Evolutionary conservation across 1,139 yeast genomes (phyloP), one percentile per base, ranked within the genome.

Genomic region (Saccharomyces hybrid): DNA sequence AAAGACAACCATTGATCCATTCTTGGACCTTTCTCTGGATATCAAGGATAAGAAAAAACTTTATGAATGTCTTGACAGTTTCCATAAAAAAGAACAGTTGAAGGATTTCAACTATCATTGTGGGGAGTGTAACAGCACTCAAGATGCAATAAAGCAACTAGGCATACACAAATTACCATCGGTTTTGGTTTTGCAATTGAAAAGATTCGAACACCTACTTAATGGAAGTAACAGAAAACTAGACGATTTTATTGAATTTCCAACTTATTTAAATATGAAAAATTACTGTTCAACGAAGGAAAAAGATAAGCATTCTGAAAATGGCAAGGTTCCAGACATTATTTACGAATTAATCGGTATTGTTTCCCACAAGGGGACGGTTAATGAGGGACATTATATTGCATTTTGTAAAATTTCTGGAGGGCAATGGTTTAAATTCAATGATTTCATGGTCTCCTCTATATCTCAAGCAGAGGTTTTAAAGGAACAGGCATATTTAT

Each of bases 311-410:
- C 25, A 42, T 20, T 38, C 32, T 2, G 55, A 46, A 30, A 59
- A 55, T 4, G 59, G 57, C 6, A 56, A 57, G 20, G 60, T 63
- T 38, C 70, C 72, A 4, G 60, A 63, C 48, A 72, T 81, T 44
- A 70, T 79, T 1, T 91, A 86, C 70, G 97, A 91, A 69, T 76
- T 93, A 49, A 88, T 84, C 71, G 96, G 95, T 1, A 81, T 90
- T 46, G 85, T 93, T 9, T 83, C 91, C 64, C 99, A 93, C 69
- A 83, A 83, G 49, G 99, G 99, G 1, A 84, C 93, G 27, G 95
- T 91, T 5, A 88, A 89, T 67, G 93, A 97, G 1, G 99, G 99
- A 11, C 99, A 93, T 71, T 93, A 93, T 68, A 80, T 91, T 16
- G 87, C 95, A 25, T 79, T 85, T 63, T 79, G 88, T 59, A 91